Conservation (phyloP, 805 yeast genomes). For the Nakazawaea laoshanensis region DNA sequence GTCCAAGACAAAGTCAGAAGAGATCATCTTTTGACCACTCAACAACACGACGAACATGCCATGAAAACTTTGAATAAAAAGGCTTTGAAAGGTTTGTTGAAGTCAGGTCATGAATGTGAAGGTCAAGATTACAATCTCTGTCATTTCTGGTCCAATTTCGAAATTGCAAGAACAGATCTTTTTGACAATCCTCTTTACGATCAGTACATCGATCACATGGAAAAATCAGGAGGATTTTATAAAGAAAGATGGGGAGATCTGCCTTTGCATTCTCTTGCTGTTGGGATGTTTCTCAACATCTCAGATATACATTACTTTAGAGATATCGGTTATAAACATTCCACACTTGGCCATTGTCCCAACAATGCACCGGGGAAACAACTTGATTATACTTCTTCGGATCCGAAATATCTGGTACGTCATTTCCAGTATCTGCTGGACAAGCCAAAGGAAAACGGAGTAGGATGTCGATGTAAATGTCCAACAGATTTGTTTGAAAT, state of each 20-base stretch:
- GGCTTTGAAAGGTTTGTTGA: slow-evolving; percentile 20
- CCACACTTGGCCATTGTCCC: slow-evolving; percentile 81
- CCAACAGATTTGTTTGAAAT: slow-evolving; percentile 44
- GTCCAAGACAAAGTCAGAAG: slow-evolving; percentile 15
- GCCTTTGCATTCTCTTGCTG: slow-evolving; percentile 84
- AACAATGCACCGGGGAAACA: slow-evolving; percentile 48
- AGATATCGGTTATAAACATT: slow-evolving; percentile 85
- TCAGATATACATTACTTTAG: slow-evolving; percentile 82
- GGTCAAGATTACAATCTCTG: slow-evolving; percentile 67
- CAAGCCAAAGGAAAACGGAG: slow-evolving; percentile 33
- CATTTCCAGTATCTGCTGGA: neutral
- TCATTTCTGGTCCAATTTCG: slow-evolving; percentile 92
- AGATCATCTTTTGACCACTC: neutral
- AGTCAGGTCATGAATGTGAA: slow-evolving; percentile 48
- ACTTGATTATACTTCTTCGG: slow-evolving; percentile 29
- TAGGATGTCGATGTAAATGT: slow-evolving; percentile 86
- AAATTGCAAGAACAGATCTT: slow-evolving; percentile 76
- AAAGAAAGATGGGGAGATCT: slow-evolving; percentile 98
- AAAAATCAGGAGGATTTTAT: slow-evolving; percentile 74
- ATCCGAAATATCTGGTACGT: slow-evolving; percentile 12
- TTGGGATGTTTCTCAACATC: slow-evolving; percentile 62
- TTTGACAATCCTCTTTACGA: slow-evolving; percentile 61
- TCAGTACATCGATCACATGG: slow-evolving; percentile 61
- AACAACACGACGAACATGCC: neutral
- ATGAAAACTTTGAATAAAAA: too few species aligned